These are phyloP conservation scores for Penicillium samsonianum DNA, from an alignment of 495 filamentous ascomycete species.

Conservation along the genomic window DNA sequence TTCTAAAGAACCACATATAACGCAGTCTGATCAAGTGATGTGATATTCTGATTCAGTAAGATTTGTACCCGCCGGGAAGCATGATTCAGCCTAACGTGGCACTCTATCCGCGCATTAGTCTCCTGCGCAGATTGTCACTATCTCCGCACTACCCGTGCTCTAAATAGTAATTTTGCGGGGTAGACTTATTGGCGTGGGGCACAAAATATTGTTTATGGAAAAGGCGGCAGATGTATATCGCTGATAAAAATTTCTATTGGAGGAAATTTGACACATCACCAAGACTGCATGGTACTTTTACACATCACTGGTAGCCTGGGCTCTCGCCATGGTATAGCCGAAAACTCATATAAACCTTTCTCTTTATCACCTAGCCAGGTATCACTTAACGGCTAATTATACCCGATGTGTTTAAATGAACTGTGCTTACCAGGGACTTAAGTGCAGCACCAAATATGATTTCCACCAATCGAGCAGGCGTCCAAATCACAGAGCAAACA, in stretches of 20 bases:
- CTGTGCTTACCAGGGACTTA: no score
- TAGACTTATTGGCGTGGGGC: not conserved
- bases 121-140: not conserved
- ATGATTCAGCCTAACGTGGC: conserved; percentile 8
- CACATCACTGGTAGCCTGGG: not conserved
- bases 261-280: not conserved
- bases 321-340: no score
- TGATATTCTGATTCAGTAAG: not conserved
- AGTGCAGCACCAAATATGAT: no score
- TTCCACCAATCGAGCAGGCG: no score
- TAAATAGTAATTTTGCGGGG: conserved; percentile 7
- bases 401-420: no score
- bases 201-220: not conserved
- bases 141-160: not conserved
- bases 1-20: not conserved
- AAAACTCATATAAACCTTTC: no score
- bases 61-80: not conserved
- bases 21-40: not conserved
- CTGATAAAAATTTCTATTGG: not conserved
- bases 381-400: no score
- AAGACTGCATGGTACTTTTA: not conserved
- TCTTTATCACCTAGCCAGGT: no score
- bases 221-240: not conserved
- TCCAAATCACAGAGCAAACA: no score
- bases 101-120: not conserved